Conservation (phyloP, 1,139 yeast species). For the Hansenula sp. region DNA sequence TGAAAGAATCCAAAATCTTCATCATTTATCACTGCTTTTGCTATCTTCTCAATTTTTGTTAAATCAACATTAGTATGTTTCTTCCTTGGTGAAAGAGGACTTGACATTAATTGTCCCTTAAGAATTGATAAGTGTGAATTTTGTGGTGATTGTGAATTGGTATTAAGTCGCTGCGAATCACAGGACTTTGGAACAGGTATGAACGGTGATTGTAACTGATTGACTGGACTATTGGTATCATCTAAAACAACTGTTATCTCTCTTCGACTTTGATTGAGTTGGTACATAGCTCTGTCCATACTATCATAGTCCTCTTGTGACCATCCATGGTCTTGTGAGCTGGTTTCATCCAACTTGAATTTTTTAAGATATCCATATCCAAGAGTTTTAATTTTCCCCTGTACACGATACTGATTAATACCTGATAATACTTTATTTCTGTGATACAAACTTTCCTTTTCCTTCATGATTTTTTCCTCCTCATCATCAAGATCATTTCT, state of each 20-base stretch:
- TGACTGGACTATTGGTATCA: neutral
- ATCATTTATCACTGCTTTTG: neutral
- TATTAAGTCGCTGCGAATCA: neutral
- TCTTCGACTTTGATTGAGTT: neutral
- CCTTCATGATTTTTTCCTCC: neutral
- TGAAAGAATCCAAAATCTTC: constrained; percentile 6
- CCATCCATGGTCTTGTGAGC: neutral
- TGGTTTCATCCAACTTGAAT: neutral
- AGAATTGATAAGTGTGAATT: no score
- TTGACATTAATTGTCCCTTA: neutral
- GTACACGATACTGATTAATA: constrained; percentile 6
- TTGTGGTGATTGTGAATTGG: neutral
- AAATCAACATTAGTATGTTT: neutral
- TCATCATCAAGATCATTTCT: constrained; percentile 2
- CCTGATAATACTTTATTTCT: constrained; percentile 4
- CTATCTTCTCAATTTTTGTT: neutral
- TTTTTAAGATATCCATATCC: neutral
- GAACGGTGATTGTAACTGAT: neutral
- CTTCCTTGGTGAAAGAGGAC: neutral
- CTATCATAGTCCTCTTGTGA: neutral
- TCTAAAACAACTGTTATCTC: no score
- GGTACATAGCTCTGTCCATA: neutral
- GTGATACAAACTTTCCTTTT: neutral
- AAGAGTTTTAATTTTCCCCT: neutral
- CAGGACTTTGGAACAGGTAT: neutral